Evolutionary conservation across 2,329 filamentous ascomycete genomes (phyloP).

Genomic region (Trichoderma hamatum): DNA sequence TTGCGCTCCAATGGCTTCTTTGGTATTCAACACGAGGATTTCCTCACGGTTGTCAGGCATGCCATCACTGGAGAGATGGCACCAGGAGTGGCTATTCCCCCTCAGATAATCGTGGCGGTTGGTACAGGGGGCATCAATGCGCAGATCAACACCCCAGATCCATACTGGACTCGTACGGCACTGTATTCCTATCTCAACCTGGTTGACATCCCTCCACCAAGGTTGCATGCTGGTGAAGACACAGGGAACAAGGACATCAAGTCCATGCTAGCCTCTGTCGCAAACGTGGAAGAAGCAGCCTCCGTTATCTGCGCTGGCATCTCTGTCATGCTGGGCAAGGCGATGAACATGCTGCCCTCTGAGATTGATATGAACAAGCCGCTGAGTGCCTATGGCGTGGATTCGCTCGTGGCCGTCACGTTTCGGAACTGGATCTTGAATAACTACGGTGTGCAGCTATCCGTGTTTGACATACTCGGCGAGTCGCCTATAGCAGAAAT

Average conservation of each 20-base stretch:
- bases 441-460: slow-evolving; percentile 49
- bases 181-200: slow-evolving; percentile 53
- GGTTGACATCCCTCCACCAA: slow-evolving; percentile 48
- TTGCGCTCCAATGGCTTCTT: slow-evolving; percentile 58
- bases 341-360: slow-evolving; percentile 49
- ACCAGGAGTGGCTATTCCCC: slow-evolving; percentile 40
- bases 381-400: slow-evolving; percentile 53
- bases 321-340: slow-evolving; percentile 46
- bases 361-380: slow-evolving; percentile 49
- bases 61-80: slow-evolving; percentile 47
- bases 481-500: slow-evolving; percentile 47
- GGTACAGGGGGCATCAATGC: slow-evolving; percentile 57
- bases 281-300: slow-evolving; percentile 36
- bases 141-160: slow-evolving; percentile 56
- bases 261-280: slow-evolving; percentile 39
- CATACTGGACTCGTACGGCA: slow-evolving; percentile 57
- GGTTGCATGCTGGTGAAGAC: slow-evolving; percentile 32
- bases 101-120: slow-evolving; percentile 56
- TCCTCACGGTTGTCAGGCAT: slow-evolving; percentile 50
- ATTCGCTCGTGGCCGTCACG: slow-evolving; percentile 57
- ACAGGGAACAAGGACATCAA: slow-evolving; percentile 37
- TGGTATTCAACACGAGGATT: slow-evolving; percentile 55
- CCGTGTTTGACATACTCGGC: slow-evolving; percentile 53
- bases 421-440: slow-evolving; percentile 55
- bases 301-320: slow-evolving; percentile 44